phyloP scores from a whole-genome alignment of 2,329 filamentous ascomycete genomes.

The Aspergillus nomiae region DNA sequence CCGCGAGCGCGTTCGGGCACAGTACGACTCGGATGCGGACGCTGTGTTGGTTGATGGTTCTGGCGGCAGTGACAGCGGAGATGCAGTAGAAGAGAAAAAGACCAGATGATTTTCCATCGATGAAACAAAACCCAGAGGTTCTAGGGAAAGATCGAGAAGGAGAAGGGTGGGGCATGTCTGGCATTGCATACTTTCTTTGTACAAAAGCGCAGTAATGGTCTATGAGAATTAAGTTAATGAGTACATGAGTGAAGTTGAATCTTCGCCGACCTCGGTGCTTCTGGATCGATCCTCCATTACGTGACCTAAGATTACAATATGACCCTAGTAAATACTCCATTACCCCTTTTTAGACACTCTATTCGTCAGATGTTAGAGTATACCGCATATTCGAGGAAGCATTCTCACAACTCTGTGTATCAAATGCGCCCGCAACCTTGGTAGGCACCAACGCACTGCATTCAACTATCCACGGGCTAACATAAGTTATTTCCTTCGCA shows the following conservation, averaged over 20 bases:
- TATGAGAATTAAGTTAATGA: slow-evolving; percentile 4
- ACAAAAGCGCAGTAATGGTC: not conserved
- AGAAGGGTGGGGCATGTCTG: not conserved
- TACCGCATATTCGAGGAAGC: too few relatives aligned
- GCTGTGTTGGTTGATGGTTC: slow-evolving; percentile 10
- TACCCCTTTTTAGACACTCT: not conserved
- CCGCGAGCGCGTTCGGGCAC: slow-evolving; percentile 18
- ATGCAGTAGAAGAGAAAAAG: slow-evolving; percentile 10
- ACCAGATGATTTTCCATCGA: not conserved
- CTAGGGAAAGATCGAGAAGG: not conserved
- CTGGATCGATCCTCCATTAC: not conserved
- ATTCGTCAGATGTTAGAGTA: not conserved
- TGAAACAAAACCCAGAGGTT: not conserved
- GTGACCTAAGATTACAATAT: not conserved
- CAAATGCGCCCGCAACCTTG: too few relatives aligned
- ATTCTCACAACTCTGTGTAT: too few relatives aligned
- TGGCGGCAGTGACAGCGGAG: slow-evolving; percentile 3
- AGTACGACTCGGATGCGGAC: slow-evolving; percentile 16
- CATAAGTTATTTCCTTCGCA: not conserved
- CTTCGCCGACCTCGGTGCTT: not conserved
- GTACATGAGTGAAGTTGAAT: not conserved
- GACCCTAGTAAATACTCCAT: not conserved
- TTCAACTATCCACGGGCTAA: not conserved
- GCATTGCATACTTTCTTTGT: not conserved
- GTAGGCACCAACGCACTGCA: too few relatives aligned